Conservation (phyloP, 768 basidiomycete genomes). For the Pleurotus cornucopiae region DNA sequence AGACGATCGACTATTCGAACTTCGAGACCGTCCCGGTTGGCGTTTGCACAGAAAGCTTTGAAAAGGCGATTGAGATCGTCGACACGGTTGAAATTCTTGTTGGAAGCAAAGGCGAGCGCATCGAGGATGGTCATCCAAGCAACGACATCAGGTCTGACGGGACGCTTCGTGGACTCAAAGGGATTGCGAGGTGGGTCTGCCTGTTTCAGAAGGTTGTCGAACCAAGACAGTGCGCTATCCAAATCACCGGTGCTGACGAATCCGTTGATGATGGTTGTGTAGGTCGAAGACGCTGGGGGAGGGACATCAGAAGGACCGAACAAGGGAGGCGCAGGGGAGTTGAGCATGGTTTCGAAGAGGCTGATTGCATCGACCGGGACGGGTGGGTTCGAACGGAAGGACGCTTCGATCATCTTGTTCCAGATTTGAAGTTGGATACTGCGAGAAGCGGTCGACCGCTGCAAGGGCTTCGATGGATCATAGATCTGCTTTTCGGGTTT, state of each 20-base stretch:
- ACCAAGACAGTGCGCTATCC: conserved; percentile 66
- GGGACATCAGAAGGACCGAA: conserved; percentile 43
- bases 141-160: conserved; percentile 46
- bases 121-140: conserved; percentile 63
- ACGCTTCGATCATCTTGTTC: conserved; percentile 74
- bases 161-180: conserved; percentile 36
- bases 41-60: conserved; percentile 29
- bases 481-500: conserved; percentile 7
- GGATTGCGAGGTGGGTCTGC: conserved; percentile 25
- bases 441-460: conserved; percentile 12
- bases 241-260: conserved; percentile 64
- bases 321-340: conserved; percentile 30
- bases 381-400: conserved; percentile 61
- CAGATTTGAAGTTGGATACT: conserved; percentile 48
- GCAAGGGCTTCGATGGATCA: conserved; percentile 8
- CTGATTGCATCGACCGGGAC: conserved; percentile 49
- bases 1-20: conserved; percentile 33
- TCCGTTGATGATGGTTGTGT: conserved; percentile 56
- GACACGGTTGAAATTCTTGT: conserved; percentile 29
- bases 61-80: conserved; percentile 56
- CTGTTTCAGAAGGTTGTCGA: conserved; percentile 54
- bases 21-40: conserved; percentile 27
- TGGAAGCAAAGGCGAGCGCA: conserved; percentile 37
- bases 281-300: conserved; percentile 58
- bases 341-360: conserved; percentile 70